A percentile compares a stretch with the other conserved stretches of the same genome.
Evolutionary conservation across 345 rosid genomes (phyloP).

Genomic region (Hibiscus tridactylites): DNA sequence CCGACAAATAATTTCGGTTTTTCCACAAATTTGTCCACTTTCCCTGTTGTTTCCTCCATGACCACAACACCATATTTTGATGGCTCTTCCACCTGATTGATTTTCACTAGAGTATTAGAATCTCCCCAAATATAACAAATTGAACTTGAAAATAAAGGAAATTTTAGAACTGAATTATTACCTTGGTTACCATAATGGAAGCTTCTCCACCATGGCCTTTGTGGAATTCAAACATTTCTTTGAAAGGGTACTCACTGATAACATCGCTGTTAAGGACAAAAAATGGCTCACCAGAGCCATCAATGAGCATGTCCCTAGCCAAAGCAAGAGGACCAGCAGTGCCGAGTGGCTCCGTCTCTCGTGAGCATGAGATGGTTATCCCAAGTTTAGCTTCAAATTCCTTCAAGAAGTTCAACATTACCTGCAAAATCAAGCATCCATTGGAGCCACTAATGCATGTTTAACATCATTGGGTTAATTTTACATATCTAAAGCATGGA

Average conservation of each 20-base stretch:
- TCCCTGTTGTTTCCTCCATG: slow-evolving; percentile 76
- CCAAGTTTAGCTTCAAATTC: slow-evolving; percentile 86
- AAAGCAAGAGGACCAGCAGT: slow-evolving; percentile 96
- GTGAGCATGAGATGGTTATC: slow-evolving; percentile 87
- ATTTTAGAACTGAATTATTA: slow-evolving; percentile 13
- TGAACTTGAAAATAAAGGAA: background rate
- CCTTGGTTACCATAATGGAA: slow-evolving; percentile 98
- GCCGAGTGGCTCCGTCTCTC: slow-evolving; percentile 95
- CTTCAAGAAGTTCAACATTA: slow-evolving; percentile 89
- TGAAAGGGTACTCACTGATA: slow-evolving; percentile 84
- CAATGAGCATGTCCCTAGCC: slow-evolving; percentile 85
- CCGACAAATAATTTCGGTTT: slow-evolving; percentile 88
- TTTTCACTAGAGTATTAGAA: background rate
- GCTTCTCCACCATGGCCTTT: slow-evolving; percentile 93
- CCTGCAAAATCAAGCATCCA: slow-evolving; percentile 29
- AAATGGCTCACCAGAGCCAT: slow-evolving; percentile 78
- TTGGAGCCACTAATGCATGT: background rate
- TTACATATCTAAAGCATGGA: background rate
- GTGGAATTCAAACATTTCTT: slow-evolving; percentile 80
- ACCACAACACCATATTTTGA: slow-evolving; percentile 96
- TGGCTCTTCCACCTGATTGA: slow-evolving; percentile 81
- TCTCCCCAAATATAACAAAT: background rate
- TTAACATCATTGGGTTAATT: background rate
- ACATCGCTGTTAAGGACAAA: slow-evolving; percentile 98
- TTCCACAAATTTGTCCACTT: slow-evolving; percentile 80